Evolutionary conservation across 2,329 filamentous ascomycete genomes (phyloP).

Genomic region (Neofusicoccum kwambonambiense): DNA sequence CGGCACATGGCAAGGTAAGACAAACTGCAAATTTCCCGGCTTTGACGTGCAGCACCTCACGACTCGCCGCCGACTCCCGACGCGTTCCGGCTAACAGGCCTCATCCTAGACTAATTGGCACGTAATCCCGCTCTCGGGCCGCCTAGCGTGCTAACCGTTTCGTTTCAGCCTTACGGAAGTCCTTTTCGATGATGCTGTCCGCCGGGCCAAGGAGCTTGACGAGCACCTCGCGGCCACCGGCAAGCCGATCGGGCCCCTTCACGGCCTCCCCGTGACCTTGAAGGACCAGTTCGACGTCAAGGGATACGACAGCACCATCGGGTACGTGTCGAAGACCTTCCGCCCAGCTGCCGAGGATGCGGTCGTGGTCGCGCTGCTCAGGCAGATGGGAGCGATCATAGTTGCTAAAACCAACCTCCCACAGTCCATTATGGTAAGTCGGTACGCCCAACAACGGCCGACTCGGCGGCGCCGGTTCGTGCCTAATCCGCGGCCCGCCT

Average conservation of each 20-base stretch:
- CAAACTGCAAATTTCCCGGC: neutral
- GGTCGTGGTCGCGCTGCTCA: constrained; percentile 50
- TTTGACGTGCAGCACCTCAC: neutral
- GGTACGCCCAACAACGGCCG: constrained; percentile 62
- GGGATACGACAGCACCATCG: constrained; percentile 51
- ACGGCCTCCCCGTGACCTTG: constrained; percentile 49
- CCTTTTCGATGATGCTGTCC: constrained; percentile 45
- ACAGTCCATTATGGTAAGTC: constrained; percentile 56
- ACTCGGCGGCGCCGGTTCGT: constrained; percentile 44
- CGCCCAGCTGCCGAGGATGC: constrained; percentile 51
- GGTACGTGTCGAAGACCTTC: constrained; percentile 60
- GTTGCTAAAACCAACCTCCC: constrained; percentile 58
- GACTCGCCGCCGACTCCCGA: neutral
- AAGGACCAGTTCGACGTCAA: constrained; percentile 52
- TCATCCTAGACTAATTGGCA: constrained; percentile 17
- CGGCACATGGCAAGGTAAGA: constrained; percentile 10
- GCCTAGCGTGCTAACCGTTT: constrained; percentile 2
- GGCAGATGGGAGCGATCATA: constrained; percentile 51
- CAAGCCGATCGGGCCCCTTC: constrained; percentile 45
- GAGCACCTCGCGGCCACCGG: constrained; percentile 36
- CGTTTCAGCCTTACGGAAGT: constrained; percentile 37
- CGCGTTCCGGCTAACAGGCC: constrained; percentile 2
- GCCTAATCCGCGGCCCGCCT: neutral
- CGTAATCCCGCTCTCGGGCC: constrained; percentile 10
- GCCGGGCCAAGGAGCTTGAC: constrained; percentile 43